Evolutionary conservation across 2,329 filamentous ascomycete species (phyloP), one percentile per base, ranked within the genome.

Genomic region (Lasiodiplodia sp.): DNA sequence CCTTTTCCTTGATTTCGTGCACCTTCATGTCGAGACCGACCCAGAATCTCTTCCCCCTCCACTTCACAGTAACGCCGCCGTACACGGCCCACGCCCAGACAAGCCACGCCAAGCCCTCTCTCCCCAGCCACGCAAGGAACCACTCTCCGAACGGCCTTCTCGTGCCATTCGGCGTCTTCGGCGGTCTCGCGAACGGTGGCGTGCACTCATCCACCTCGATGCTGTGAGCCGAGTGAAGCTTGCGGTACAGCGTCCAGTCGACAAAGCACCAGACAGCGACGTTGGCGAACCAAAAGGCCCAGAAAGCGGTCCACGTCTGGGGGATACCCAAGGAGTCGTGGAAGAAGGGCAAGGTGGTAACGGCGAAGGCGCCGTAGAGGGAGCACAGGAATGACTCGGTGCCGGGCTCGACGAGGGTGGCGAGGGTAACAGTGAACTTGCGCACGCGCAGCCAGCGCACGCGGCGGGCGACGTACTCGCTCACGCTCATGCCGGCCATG

Each of bases 41-140:
- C 74, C 87, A 88, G 77, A 98, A 98, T 34, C 84, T 87, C 75
- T 90, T 90, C 0, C 94, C 95, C 67, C 96, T 85, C 96, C 96
- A 99, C 65, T 88, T 88, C 0, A 99, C 93, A 0, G 90, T 95
- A 1, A 91, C 89, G 0, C 96, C 96, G n/a, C 95, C 91, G 73
- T 93, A 88, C 23, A 97, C 92, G 0, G 96, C 96, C 88, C 91
- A 94, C 0, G 88, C 83, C 96, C 96, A 99, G 69, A 99, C 91
- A 0, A 94, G 94, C 56, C 97, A 83, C 0, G 96, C 94, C 10
- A 97, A 83, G 0, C 88, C 72, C 80, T 99, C 96, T 38, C 96
- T 86, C 0, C 92, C 93, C 0, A 97, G 73, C 96, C 96, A 99
- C 0, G 94, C 92, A 6, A 86, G 77, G 4, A 96, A 76, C 92